Conservation (phyloP, 805 yeast genomes). For the Ogataea angusta region DNA sequence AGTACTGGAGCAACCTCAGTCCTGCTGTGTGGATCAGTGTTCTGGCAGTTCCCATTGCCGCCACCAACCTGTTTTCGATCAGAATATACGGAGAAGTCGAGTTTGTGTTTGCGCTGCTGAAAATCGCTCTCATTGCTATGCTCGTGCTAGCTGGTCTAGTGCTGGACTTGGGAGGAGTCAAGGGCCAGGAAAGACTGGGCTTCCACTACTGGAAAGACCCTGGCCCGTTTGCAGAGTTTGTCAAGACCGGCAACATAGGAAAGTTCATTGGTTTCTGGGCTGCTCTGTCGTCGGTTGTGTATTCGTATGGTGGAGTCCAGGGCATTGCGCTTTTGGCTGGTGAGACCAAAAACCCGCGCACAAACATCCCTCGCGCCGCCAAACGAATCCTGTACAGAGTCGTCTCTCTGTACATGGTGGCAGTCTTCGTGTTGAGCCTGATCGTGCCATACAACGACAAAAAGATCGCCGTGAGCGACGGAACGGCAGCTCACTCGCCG, state of each 20-base stretch:
- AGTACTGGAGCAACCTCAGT: slow-evolving; percentile 53
- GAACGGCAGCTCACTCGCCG: slow-evolving; percentile 68
- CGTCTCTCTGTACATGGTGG: slow-evolving; percentile 19
- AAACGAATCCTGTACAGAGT: slow-evolving; percentile 22
- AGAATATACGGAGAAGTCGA: slow-evolving; percentile 47
- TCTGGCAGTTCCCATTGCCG: slow-evolving; percentile 41
- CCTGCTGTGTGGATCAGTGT: slow-evolving; percentile 56
- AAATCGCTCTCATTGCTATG: slow-evolving; percentile 58
- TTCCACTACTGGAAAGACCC: slow-evolving; percentile 34
- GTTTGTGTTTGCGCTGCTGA: slow-evolving; percentile 58
- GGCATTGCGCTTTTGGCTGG: slow-evolving; percentile 25
- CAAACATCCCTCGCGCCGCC: slow-evolving; percentile 25
- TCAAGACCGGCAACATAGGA: slow-evolving; percentile 49
- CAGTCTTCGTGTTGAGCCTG: slow-evolving; percentile 41
- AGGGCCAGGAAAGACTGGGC: slow-evolving; percentile 39
- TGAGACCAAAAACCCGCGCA: slow-evolving; percentile 23
- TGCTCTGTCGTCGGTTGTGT: slow-evolving; percentile 55
- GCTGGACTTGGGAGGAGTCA: slow-evolving; percentile 61
- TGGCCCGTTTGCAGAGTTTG: slow-evolving; percentile 45
- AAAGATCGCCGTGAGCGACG: slow-evolving; percentile 39
- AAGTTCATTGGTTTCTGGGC: slow-evolving; percentile 38
- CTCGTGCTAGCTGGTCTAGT: slow-evolving; percentile 50
- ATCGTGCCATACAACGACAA: slow-evolving; percentile 40
- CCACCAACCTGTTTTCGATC: slow-evolving; percentile 47
- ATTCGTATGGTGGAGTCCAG: slow-evolving; percentile 54